Evolutionary conservation across 768 basidiomycete species (phyloP).

Genomic region (Tricholoma bakamatsutake): DNA sequence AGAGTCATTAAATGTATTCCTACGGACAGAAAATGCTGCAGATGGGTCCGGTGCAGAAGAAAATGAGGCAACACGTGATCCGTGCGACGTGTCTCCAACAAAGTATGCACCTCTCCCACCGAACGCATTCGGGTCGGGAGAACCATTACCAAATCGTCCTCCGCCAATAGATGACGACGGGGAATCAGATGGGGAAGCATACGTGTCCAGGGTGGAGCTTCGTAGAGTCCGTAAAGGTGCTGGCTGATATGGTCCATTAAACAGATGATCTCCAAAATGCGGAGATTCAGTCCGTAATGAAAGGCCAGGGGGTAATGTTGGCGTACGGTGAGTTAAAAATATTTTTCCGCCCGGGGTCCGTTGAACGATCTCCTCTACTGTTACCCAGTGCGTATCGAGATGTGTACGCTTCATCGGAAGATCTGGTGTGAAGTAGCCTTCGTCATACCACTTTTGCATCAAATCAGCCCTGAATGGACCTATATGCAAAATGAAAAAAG

Average conservation of each 20-base stretch:
- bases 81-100: constrained; percentile 28
- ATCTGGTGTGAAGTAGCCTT: constrained; percentile 80
- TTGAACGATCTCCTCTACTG: constrained; percentile 54
- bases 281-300: constrained; percentile 44
- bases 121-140: constrained; percentile 62
- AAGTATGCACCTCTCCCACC: constrained; percentile 38
- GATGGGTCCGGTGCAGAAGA: constrained; percentile 19
- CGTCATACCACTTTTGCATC: constrained; percentile 95
- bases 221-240: constrained; percentile 56
- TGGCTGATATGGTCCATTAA: constrained; percentile 60
- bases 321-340: constrained; percentile 50
- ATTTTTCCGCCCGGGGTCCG: constrained; percentile 50
- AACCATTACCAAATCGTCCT: constrained; percentile 56
- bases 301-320: constrained; percentile 49
- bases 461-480: constrained; percentile 84
- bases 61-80: constrained; percentile 25
- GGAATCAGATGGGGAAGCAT: constrained; percentile 61
- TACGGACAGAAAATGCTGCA: constrained; percentile 26
- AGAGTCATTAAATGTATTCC: constrained; percentile 34
- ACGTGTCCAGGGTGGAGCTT: constrained; percentile 61
- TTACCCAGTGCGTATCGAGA: constrained; percentile 60
- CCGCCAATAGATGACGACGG: constrained; percentile 68
- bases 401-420: constrained; percentile 81
- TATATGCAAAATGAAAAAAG: constrained; percentile 23
- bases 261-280: constrained; percentile 37